These are phyloP conservation scores for Chenopodium quinoa DNA, from an alignment of 148 eudicot genomes.

Conservation along the genomic window DNA sequence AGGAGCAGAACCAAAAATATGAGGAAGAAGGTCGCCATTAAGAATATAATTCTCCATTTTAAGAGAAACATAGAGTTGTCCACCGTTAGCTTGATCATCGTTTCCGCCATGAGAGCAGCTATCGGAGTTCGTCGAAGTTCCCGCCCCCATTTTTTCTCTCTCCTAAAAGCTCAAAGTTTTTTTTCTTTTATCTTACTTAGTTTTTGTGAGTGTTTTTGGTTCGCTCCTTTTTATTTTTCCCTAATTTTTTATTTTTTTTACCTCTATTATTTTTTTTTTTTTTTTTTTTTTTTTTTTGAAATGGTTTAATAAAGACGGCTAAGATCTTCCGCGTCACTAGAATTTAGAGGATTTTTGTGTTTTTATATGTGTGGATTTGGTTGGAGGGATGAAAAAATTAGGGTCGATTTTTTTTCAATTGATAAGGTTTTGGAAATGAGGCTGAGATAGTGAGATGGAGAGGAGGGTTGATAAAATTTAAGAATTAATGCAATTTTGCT, in stretches of 20 bases:
- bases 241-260: not conserved
- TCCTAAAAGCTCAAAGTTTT: not conserved
- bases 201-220: not conserved
- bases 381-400: not conserved
- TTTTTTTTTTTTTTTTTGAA: too few relatives aligned
- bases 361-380: not conserved
- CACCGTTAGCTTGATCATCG: conserved; percentile 45
- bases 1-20: conserved; percentile 86
- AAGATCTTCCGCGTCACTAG: not conserved
- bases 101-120: conserved; percentile 28
- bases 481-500: too few relatives aligned
- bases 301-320: not conserved
- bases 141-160: conserved; percentile 54
- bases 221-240: not conserved
- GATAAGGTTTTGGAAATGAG: not conserved
- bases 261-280: not conserved
- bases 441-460: too few relatives aligned
- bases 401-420: not conserved
- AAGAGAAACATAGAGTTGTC: conserved; percentile 83
- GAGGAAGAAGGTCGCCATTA: conserved; percentile 60
- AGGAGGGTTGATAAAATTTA: too few relatives aligned
- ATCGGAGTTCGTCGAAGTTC: conserved; percentile 49
- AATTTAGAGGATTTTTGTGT: not conserved
- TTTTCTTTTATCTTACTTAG: not conserved
- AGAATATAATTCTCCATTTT: conserved; percentile 71